A percentile compares a stretch with the other conserved stretches of the same genome.
Conservation (phyloP, 495 filamentous ascomycete genomes). For the Hypoxylon rickii region DNA sequence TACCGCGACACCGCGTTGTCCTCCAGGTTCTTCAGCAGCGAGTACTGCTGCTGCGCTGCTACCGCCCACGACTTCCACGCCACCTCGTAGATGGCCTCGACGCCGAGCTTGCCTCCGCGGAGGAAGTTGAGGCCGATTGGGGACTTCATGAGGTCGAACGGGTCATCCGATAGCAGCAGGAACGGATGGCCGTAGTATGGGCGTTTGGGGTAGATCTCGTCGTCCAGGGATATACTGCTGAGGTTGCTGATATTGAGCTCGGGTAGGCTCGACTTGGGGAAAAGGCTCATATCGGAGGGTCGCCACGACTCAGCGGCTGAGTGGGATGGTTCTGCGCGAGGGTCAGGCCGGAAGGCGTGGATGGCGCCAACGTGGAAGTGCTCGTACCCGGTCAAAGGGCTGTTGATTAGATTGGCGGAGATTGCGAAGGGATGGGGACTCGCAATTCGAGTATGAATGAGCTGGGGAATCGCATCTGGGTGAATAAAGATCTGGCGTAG, state of each 20-base stretch:
- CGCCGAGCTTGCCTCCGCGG: constrained; percentile 5
- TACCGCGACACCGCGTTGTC: constrained; percentile 48
- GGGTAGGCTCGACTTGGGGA: constrained; percentile 19
- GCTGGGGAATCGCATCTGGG: constrained; percentile 55
- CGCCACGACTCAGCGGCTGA: constrained; percentile 33
- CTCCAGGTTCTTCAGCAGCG: constrained; percentile 58
- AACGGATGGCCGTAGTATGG: constrained; percentile 50
- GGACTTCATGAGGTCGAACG: constrained; percentile 43
- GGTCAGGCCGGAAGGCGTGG: constrained; percentile 52
- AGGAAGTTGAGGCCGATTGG: constrained; percentile 42
- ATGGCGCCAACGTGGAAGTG: constrained; percentile 52
- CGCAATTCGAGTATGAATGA: constrained; percentile 57
- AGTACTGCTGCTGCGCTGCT: constrained; percentile 60
- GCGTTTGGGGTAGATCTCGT: constrained; percentile 33
- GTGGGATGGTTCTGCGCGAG: constrained; percentile 29
- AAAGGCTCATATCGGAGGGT: constrained; percentile 26
- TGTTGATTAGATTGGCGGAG: constrained; percentile 60
- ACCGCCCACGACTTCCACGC: constrained; percentile 53
- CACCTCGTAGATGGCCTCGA: constrained; percentile 24
- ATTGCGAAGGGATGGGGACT: constrained; percentile 53
- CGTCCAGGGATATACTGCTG: constrained; percentile 22
- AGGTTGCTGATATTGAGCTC: constrained; percentile 16
- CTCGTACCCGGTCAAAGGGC: constrained; percentile 48
- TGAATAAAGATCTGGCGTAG: constrained; percentile 50
- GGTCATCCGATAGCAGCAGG: constrained; percentile 42